A percentile compares a stretch with the other conserved stretches of the same genome.
Conservation (phyloP, 2,329 filamentous ascomycete genomes). For the Conoideocrella luteorostrata region DNA sequence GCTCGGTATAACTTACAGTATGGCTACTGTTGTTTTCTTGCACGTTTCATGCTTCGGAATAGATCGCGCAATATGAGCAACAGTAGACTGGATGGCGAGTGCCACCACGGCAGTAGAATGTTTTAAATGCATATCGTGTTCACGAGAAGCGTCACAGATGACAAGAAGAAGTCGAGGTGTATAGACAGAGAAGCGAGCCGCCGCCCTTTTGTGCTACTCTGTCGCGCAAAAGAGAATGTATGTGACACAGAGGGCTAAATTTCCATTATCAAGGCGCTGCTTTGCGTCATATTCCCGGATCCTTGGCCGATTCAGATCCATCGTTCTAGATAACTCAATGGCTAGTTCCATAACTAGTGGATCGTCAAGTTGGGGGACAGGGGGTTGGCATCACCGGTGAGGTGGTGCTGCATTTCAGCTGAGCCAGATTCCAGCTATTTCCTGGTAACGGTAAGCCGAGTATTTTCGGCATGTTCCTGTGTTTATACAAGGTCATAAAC, state of each 20-base stretch:
- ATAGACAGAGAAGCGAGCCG: not conserved
- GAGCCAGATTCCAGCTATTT: too few species aligned
- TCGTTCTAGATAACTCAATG: too few species aligned
- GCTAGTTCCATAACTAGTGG: too few species aligned
- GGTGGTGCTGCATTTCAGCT: too few species aligned
- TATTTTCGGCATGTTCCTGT: too few species aligned
- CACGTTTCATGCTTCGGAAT: constrained; percentile 11
- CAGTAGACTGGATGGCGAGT: constrained; percentile 2
- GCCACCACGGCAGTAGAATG: constrained; percentile 4
- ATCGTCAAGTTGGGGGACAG: too few species aligned
- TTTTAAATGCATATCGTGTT: not conserved
- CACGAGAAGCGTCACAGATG: not conserved
- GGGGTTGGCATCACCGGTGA: too few species aligned
- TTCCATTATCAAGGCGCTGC: not conserved
- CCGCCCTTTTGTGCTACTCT: not conserved
- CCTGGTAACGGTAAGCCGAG: too few species aligned
- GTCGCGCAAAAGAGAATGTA: not conserved
- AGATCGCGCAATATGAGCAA: constrained; percentile 9
- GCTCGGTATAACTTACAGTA: constrained; percentile 17
- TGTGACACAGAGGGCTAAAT: not conserved
- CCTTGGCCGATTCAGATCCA: not conserved
- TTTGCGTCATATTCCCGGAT: not conserved
- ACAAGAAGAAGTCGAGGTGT: not conserved
- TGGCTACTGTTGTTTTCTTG: constrained; percentile 24
- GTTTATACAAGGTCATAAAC: too few species aligned